phyloP scores from a whole-genome alignment of 345 rosid species.

The Murraya paniculata region DNA sequence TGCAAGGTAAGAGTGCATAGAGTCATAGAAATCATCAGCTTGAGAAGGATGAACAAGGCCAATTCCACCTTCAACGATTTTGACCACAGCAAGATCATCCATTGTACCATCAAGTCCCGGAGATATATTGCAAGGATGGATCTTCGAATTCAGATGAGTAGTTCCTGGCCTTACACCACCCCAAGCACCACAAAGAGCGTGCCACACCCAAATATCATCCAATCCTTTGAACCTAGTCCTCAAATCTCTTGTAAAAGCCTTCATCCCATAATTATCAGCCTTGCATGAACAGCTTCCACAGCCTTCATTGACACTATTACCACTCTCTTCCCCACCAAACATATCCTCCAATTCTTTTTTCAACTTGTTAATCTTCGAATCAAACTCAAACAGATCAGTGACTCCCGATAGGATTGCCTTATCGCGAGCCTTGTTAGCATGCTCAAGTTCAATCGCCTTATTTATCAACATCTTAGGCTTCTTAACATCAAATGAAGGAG shows the following conservation, averaged over 20 bases:
- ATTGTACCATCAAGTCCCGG: constrained; percentile 61
- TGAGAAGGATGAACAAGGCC: constrained; percentile 74
- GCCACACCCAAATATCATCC: constrained; percentile 83
- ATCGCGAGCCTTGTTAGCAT: constrained; percentile 46
- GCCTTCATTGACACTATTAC: background rate
- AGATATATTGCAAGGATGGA: constrained; percentile 43
- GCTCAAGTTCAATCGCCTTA: constrained; percentile 71
- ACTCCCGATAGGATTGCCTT: constrained; percentile 42
- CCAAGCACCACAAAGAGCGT: constrained; percentile 91
- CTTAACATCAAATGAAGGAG: constrained; percentile 49
- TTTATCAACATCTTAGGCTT: constrained; percentile 67
- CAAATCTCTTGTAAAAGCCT: constrained; percentile 63
- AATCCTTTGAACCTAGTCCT: constrained; percentile 56
- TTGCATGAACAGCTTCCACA: constrained; percentile 27
- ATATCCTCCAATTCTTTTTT: constrained; percentile 49
- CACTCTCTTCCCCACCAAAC: constrained; percentile 33
- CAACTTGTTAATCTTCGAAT: constrained; percentile 37
- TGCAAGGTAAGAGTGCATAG: constrained; percentile 84
- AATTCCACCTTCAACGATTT: constrained; percentile 66
- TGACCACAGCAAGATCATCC: constrained; percentile 78
- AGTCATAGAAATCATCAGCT: constrained; percentile 61
- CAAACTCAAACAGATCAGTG: constrained; percentile 28
- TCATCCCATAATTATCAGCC: constrained; percentile 38
- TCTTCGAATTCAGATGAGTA: constrained; percentile 46
- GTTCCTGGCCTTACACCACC: constrained; percentile 74